A percentile compares a stretch with the other conserved stretches of the same genome.
Conservation (phyloP, 2,329 filamentous ascomycete species). For the Diaporthe humulicola region DNA sequence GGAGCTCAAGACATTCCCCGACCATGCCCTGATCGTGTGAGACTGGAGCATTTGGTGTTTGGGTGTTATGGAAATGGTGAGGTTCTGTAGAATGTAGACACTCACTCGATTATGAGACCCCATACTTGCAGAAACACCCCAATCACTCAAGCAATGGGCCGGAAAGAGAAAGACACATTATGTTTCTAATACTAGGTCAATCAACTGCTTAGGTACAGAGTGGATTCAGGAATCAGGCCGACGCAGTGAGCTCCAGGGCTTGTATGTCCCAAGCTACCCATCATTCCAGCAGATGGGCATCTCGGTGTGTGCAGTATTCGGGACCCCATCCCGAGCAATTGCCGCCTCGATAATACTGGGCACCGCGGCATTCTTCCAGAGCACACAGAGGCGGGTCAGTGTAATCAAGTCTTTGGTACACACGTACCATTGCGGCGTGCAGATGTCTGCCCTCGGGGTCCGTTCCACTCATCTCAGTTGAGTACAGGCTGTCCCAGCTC, state of each 20-base stretch:
- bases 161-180: neutral
- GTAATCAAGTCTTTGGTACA: conserved; percentile 34
- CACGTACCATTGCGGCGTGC: conserved; percentile 20
- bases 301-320: conserved; percentile 1
- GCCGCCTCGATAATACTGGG: conserved; percentile 32
- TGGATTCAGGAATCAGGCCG: neutral
- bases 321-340: conserved; percentile 37
- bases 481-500: conserved; percentile 35
- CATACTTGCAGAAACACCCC: neutral
- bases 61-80: neutral
- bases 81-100: neutral
- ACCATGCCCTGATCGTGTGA: conserved; percentile 61
- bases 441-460: neutral
- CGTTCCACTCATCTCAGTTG: neutral
- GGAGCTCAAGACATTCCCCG: conserved; percentile 55
- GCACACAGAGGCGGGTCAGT: conserved; percentile 29
- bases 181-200: neutral
- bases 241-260: neutral
- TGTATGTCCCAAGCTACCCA: neutral
- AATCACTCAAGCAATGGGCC: neutral
- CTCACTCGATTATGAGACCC: neutral
- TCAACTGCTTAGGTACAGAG: neutral
- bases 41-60: neutral
- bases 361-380: conserved; percentile 9
- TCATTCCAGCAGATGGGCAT: neutral